Conservation (phyloP, 768 basidiomycete genomes). For the Tricholomella constricta region DNA sequence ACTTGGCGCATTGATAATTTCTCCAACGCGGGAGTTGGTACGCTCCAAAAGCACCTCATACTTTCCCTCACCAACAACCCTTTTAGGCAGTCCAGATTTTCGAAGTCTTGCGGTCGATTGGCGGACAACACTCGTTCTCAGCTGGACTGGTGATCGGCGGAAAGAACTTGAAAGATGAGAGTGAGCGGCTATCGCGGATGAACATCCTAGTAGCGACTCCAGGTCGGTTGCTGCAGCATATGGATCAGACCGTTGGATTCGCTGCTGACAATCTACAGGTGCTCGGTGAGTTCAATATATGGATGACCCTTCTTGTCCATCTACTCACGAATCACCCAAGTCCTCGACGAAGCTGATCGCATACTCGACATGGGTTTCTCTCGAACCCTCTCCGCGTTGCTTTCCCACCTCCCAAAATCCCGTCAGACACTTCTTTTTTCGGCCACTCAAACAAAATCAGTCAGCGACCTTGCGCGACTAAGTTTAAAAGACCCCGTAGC, state of each 20-base stretch:
- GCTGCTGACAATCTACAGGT: conserved; percentile 90
- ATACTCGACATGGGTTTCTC: conserved; percentile 97
- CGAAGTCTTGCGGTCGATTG: conserved; percentile 91
- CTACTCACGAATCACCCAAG: conserved; percentile 37
- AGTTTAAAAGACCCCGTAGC: conserved; percentile 81
- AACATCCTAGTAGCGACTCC: conserved; percentile 99
- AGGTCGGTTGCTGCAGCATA: conserved; percentile 91
- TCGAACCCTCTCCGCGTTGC: conserved; percentile 83
- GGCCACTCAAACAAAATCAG: conserved; percentile 92
- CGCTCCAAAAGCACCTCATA: conserved; percentile 24
- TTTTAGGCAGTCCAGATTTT: conserved; percentile 95
- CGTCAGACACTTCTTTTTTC: conserved; percentile 97
- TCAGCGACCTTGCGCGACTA: conserved; percentile 85
- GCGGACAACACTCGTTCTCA: conserved; percentile 88
- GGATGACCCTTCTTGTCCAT: conserved; percentile 1
- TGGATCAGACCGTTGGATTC: conserved; percentile 98
- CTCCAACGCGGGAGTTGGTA: conserved; percentile 91
- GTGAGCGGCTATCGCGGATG: conserved; percentile 87
- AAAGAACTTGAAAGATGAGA: conserved; percentile 92
- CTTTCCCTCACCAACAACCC: background rate
- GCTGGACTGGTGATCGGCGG: conserved; percentile 96
- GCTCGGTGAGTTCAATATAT: conserved; percentile 58
- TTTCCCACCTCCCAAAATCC: conserved; percentile 87
- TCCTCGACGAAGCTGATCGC: conserved; percentile 96
- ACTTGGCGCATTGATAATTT: conserved; percentile 87